Percentiles rank a stretch among this genome's conserved stretches.
These are phyloP conservation scores for Zalaria sp. DNA, from an alignment of 2,329 filamentous ascomycete genomes.

Conservation along the genomic window DNA sequence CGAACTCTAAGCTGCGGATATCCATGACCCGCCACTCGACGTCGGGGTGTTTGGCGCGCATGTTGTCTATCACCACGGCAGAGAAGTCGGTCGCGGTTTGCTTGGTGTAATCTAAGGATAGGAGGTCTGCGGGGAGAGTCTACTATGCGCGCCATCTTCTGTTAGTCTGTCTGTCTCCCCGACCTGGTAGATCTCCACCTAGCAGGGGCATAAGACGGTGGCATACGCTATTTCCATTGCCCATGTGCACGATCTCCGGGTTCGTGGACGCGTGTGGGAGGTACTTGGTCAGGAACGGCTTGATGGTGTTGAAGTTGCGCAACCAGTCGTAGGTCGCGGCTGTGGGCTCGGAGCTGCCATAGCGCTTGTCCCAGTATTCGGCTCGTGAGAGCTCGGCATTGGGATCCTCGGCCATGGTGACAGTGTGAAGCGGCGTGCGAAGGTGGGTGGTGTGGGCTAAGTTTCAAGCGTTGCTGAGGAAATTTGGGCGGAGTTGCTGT, in stretches of 20 bases:
- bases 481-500: too few relatives aligned
- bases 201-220: background rate
- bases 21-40: conserved; percentile 39
- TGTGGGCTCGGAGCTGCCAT: conserved; percentile 24
- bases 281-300: conserved; percentile 31
- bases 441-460: too few relatives aligned
- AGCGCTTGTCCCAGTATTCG: conserved; percentile 39
- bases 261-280: conserved; percentile 25
- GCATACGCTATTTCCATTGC: conserved; percentile 42
- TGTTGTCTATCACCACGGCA: conserved; percentile 35
- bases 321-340: conserved; percentile 39
- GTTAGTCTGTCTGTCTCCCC: too few relatives aligned
- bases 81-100: conserved; percentile 37
- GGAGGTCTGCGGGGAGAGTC: conserved; percentile 38
- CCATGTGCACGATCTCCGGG: conserved; percentile 39
- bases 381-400: conserved; percentile 19
- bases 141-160: conserved; percentile 12
- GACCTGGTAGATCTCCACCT: too few relatives aligned
- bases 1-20: conserved; percentile 30
- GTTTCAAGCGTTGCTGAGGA: too few relatives aligned
- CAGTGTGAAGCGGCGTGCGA: too few relatives aligned
- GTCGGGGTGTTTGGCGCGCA: conserved; percentile 30
- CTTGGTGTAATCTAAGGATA: conserved; percentile 14
- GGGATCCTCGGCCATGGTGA: background rate
- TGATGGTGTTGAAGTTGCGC: conserved; percentile 32